Evolutionary conservation across 1,284 basidiomycete genomes (phyloP), one percentile per base, ranked within the genome.

Genomic region (Ceratobasidium sp.): DNA sequence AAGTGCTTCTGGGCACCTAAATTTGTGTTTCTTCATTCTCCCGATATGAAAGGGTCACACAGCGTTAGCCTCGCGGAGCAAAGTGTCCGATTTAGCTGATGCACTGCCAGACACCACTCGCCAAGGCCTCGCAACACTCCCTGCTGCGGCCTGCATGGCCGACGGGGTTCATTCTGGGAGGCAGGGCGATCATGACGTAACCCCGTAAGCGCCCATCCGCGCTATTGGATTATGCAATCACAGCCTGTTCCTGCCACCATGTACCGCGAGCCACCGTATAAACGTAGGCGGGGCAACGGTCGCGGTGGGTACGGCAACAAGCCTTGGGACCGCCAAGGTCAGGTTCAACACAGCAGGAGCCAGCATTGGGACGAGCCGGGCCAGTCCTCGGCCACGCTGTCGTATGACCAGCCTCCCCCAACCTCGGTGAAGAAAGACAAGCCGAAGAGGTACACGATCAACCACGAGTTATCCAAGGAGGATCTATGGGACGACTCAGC

Each of bases 401-500:
- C 75, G 49, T 84, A 84, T 72, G 81, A 82, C 73, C 81, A 82
- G 28, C 62, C 57, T 7, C 74, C 73, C 14, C 73, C 70, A 0
- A 54, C 32, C 23, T 74, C 70, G 23, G 64, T 75, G 1, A 74
- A 77, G 38, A 78, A 78, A 18, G 75, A 77, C 13, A 80, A 78
- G 16, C 66, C 28, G 79, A 81, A 7, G 82, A 82, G 9, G 81
- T 83, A 59, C 85, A 86, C 55, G 85, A 88, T 77, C 87, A 87
- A 69, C 75, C 83, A 88, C 61, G 84, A 87, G 72, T 83, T 93
- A 72, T 88, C 88, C 4, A 85, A 89, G 47, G 86, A 88, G 62
- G 92, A 93, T 77, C 88, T 92, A 47, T 93, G 91, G 91, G 92
- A 94, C 76, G 91, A 94, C 78, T 90, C 90, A 49, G 91, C 90